Evolutionary conservation across 192 early-diverging fungal genomes (phyloP), one percentile per base, ranked within the genome.

Genomic region (Coemansia reversa): DNA sequence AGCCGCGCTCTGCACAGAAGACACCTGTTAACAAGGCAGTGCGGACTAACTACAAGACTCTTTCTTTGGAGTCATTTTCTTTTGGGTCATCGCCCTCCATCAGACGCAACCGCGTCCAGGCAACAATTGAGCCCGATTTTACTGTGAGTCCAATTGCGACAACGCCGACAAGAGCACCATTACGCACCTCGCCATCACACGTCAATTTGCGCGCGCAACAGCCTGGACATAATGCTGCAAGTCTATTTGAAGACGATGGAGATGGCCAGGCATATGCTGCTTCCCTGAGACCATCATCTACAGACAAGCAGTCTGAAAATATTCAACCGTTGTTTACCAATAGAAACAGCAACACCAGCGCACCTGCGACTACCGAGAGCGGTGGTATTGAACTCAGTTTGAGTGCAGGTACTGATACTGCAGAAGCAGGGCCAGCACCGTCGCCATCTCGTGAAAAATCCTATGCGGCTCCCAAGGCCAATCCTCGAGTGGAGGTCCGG

Each of bases 41-140:
- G 20, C 86, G 96, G 6, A 96, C 94, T 20, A 93, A 98, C 67
- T 91, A 87, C 66, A 85, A 87, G 25, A 83, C 83, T 6, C 83
- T 88, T 49, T 93, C 92, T 2, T 72, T 98, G 6, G 92, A 98
- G 47, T 72, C 73, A 9, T 81, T 76, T 30, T 68, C 68, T 7
- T 76, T 81, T 73, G 68, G 69, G 8, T 32, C 65, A 8, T 67
- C 74, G 2, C 67, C 74, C 7, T 72, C 79, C 5, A 65, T 69
- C 25, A 52, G 53, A 48, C 67, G 76, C 24, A 69, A 58, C 32
- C 63, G 64, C 8, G 63, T 72, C 33, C 76, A 79, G 53, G 27
- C 66, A 24, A 69, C 70, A 11, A 79, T 79, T 11, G 70, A 69
- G 20, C 22, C 62, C 6, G 70, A 72, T 30, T 69, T 78, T 45